These are phyloP conservation scores for Volvox carteri DNA, from an alignment of 163 green algal species.

Conservation along the genomic window DNA sequence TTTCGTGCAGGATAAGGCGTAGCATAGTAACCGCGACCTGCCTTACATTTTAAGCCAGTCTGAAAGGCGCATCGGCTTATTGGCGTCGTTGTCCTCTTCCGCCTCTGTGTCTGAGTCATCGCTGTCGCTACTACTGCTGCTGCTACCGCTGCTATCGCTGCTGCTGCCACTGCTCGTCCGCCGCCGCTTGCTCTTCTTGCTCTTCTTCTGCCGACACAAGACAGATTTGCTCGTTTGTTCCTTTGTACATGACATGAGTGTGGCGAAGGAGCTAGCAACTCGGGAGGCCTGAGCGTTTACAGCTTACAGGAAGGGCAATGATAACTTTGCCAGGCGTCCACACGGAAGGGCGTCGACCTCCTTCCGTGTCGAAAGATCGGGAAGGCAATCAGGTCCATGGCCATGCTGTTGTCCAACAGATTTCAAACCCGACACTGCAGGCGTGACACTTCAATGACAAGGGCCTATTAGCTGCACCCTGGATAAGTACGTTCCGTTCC, in stretches of 20 bases:
- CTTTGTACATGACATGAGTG: too few species aligned
- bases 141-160: neutral
- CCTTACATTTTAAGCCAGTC: constrained; percentile 56
- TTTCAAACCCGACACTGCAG: too few species aligned
- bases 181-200: constrained; percentile 56
- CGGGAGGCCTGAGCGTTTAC: neutral
- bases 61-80: constrained; percentile 53
- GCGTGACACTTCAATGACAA: too few species aligned
- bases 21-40: too few species aligned
- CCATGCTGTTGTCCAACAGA: too few species aligned
- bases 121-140: constrained; percentile 23
- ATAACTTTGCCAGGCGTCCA: too few species aligned
- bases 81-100: constrained; percentile 16
- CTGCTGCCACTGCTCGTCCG: constrained; percentile 8
- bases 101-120: neutral
- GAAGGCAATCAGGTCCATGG: neutral
- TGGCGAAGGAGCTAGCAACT: neutral
- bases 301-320: too few species aligned
- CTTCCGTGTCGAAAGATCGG: neutral
- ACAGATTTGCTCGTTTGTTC: too few species aligned
- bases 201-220: constrained; percentile 43
- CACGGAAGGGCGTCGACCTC: neutral
- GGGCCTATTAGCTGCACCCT: too few species aligned
- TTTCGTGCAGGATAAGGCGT: too few species aligned
- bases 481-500: too few species aligned